Conservation (phyloP, 2,329 filamentous ascomycete genomes). For the Talaromyces sp. region DNA sequence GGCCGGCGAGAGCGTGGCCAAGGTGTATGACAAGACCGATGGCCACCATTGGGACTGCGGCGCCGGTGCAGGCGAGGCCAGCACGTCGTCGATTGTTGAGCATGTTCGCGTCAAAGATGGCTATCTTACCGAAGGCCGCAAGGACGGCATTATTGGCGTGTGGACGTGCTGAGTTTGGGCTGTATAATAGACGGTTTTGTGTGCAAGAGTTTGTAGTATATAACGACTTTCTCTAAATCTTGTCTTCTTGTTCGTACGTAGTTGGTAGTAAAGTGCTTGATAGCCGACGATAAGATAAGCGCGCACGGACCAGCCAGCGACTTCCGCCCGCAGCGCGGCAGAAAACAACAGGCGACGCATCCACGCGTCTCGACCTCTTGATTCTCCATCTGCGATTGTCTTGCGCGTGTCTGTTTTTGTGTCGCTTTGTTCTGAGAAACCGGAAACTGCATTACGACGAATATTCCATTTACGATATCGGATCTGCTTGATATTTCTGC, state of each 20-base stretch:
- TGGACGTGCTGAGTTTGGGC: conserved; percentile 64
- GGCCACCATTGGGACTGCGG: conserved; percentile 96
- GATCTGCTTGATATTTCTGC: not conserved
- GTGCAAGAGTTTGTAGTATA: not conserved
- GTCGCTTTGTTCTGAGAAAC: not conserved
- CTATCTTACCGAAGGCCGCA: conserved; percentile 85
- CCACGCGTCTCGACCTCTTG: not conserved
- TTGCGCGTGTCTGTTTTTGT: not conserved
- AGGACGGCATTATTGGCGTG: conserved; percentile 81
- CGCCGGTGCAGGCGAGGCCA: conserved; percentile 64
- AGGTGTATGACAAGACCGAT: conserved; percentile 97
- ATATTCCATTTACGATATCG: not conserved
- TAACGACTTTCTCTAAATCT: not conserved
- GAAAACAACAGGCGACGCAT: conserved; percentile 5
- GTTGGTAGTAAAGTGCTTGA: no score
- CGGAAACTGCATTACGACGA: not conserved
- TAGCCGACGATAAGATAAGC: not conserved
- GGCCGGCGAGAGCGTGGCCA: conserved; percentile 87
- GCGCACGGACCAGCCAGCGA: conserved; percentile 1
- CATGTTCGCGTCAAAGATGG: conserved; percentile 87
- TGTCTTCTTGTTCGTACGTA: not conserved
- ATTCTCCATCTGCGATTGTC: not conserved
- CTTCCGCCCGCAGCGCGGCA: conserved; percentile 3
- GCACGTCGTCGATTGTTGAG: conserved; percentile 68
- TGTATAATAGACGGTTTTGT: not conserved